These are phyloP conservation scores for rapeseed (Brassica napus) DNA, from an alignment of 345 rosid species.

Conservation along the genomic window DNA sequence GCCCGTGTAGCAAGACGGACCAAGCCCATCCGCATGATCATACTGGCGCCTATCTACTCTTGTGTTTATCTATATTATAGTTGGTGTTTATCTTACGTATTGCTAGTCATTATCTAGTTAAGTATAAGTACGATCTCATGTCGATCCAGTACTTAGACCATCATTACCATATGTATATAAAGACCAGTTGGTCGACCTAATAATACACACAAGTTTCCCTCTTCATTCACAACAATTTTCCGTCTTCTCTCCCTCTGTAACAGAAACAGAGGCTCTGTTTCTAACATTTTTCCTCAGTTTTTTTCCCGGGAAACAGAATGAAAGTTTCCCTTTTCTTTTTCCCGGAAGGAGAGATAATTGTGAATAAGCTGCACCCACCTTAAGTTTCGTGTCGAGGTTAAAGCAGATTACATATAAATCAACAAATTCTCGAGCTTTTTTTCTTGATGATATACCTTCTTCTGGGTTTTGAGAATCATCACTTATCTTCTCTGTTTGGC, in stretches of 20 bases:
- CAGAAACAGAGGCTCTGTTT: not conserved
- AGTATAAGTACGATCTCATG: too few species aligned
- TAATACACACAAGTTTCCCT: too few species aligned
- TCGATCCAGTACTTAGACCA: too few species aligned
- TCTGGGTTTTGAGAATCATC: not conserved
- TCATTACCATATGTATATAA: too few species aligned
- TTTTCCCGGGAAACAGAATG: not conserved
- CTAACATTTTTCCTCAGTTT: not conserved
- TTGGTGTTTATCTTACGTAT: too few species aligned
- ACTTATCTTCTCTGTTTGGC: not conserved
- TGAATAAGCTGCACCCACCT: constrained; percentile 14
- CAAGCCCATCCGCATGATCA: too few species aligned
- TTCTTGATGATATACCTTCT: constrained; percentile 9
- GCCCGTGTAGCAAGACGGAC: too few species aligned
- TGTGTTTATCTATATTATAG: too few species aligned
- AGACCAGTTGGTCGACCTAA: too few species aligned
- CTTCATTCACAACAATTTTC: not conserved
- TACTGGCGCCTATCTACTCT: too few species aligned
- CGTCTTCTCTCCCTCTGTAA: not conserved
- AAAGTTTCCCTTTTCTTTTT: not conserved
- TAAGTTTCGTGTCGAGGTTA: constrained; percentile 13
- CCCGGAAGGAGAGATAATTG: not conserved
- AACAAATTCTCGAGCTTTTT: not conserved
- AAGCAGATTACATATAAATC: not conserved
- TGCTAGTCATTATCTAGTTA: too few species aligned